Base-by-base conservation (phyloP, 1,139 yeast species). In the Taphrina confusa region DNA sequence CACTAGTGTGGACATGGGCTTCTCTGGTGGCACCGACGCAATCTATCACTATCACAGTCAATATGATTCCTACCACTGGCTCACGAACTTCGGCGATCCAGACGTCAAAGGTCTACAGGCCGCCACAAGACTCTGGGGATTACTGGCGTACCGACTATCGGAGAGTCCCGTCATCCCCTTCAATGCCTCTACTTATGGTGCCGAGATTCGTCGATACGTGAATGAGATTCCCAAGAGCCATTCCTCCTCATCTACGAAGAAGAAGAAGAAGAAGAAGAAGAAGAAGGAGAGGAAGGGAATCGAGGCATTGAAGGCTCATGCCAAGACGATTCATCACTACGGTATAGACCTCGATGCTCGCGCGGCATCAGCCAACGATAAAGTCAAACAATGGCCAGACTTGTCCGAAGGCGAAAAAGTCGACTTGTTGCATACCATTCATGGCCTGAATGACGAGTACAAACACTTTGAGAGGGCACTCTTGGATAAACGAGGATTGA, bases 391-490 rank as follows among this genome's bases (percentile, higher is more conserved):
- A 14, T 44, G 52, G 54, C 18, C 31, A 22, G 36, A 25, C n/a
- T 25, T 50, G 12, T n/a, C 31, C 28, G 37, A 31, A 23, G 28
- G 9, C 18, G 44, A 42, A 25, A 45, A 56, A 18, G n/a, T 56
- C 40, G 54, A 46, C 14, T 33, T 56, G 4, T 33, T 56, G 34
- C 36, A 22, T 12, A 20, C 31, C 3, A 36, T 66, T 18, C 60
- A 61, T 47, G 64, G 60, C n/a, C 36, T 66, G 37, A 67, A 67
- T 54, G 45, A 56, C 18, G 66, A 63, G 28, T 63, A 80, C 51
- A 61, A 78, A 66, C 80, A 76, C 69, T 79, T 82, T 65, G 96
- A 90, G 71, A 79, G 92, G 68, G 74, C 77, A 64, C 87, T 89
- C 72, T 72, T 87, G 60, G 76, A 80, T 68, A 75, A 78, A 30